Base-by-base conservation (phyloP, 225 moss, liverwort and hornwort genomes). In the Marchantia polymorpha region DNA sequence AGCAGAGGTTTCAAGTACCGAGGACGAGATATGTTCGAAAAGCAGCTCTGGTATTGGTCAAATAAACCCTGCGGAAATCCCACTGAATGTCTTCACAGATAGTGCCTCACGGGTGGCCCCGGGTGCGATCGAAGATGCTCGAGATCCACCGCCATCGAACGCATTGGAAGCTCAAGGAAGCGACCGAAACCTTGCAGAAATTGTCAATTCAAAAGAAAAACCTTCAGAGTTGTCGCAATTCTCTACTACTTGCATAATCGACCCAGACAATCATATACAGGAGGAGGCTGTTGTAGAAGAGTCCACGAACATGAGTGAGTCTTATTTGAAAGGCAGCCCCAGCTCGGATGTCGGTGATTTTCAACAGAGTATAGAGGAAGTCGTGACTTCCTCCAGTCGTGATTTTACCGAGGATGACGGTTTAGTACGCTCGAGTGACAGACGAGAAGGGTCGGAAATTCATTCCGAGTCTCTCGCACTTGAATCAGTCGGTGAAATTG, bases 1-100 rank as follows among this genome's bases (percentile, higher is more conserved):
- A 61, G 78, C 80, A 25, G 83, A 86, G 50, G 23, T 86, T 25
- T 77, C 77, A 29, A 68, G 49, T n/a, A 17, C 59, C 20, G 74
- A 78, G 48, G 67, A 83, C 26, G 56, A 30, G 65, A 12, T 54
- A 26, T 51, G 50, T 23, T 26, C 15, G 14, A 75, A 27, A 31
- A 11, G 39, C 26, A 59, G 31, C 39, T 5, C 31, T 59, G 10
- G 19, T 27, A 4, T 3, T 4, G 22, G 20, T 53, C 52, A 73
- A 8, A 14, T 55, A 29, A 73, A 73, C 53, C 73, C 27, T 26
- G 26, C 52, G 14, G 53, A 73, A 26, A 73, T 15, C 27, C 10
- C 9, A 11, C 29, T 26, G 59, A 56, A 39, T 47, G 60, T 63
- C 27, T 7, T 51, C 52, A 81, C 47, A 20, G 65, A 47, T 20